A percentile compares a stretch with the other conserved stretches of the same genome.
phyloP scores from a whole-genome alignment of 2,329 filamentous ascomycete genomes.

The Clarireedia sp. region DNA sequence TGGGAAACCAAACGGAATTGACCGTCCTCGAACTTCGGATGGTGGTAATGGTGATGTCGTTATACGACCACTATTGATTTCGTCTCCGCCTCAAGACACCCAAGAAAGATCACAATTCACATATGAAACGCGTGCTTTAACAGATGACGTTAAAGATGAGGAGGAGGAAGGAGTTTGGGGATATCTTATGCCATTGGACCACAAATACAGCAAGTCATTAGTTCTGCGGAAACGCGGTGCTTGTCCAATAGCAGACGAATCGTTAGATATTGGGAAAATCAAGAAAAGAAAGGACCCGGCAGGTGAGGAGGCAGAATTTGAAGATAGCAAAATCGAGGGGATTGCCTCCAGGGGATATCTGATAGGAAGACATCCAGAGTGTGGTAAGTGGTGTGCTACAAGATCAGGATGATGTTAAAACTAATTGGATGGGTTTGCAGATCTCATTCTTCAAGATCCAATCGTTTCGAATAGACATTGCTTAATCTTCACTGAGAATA shows the following conservation, averaged over 20 bases:
- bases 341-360: conserved; percentile 75
- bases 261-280: conserved; percentile 34
- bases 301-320: conserved; percentile 52
- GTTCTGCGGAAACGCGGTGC: conserved; percentile 67
- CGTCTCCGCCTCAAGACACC: conserved; percentile 54
- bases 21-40: conserved; percentile 34
- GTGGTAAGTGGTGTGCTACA: conserved; percentile 55
- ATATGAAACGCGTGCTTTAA: conserved; percentile 61
- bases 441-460: conserved; percentile 66
- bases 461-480: conserved; percentile 85
- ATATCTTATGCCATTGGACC: conserved; percentile 77
- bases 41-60: background rate
- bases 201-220: conserved; percentile 58
- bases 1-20: conserved; percentile 46
- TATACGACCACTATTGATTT: no score
- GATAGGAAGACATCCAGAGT: conserved; percentile 88
- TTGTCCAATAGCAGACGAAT: conserved; percentile 53
- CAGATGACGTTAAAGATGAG: conserved; percentile 80
- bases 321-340: conserved; percentile 52
- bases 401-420: background rate
- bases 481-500: conserved; percentile 56
- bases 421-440: conserved; percentile 30
- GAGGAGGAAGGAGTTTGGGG: conserved; percentile 76
- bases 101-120: conserved; percentile 72
- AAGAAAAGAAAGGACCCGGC: conserved; percentile 40